Evolutionary conservation across 1,284 basidiomycete genomes (phyloP).

Genomic region (Ustilago tritici): DNA sequence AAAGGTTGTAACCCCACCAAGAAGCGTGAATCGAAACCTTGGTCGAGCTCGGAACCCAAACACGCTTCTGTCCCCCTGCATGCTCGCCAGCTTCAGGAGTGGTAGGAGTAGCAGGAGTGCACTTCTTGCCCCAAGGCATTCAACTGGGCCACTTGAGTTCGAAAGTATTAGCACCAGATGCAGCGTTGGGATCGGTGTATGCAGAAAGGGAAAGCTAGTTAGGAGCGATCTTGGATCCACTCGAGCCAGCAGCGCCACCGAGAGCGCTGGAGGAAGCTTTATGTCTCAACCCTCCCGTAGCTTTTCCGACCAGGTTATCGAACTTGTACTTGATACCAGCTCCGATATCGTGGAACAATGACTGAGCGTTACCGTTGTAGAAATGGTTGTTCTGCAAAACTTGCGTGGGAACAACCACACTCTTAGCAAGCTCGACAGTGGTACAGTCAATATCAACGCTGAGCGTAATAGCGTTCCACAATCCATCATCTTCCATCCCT

Average conservation of each 20-base stretch:
- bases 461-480: constrained; percentile 59
- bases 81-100: constrained; percentile 18
- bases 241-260: neutral
- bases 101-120: neutral
- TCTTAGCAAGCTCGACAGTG: constrained; percentile 40
- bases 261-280: constrained; percentile 17
- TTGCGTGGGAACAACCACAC: constrained; percentile 54
- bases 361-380: constrained; percentile 51
- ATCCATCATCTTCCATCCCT: constrained; percentile 54
- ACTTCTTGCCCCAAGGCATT: constrained; percentile 55
- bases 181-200: constrained; percentile 40
- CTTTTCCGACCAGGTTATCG: constrained; percentile 31
- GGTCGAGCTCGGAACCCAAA: constrained; percentile 59
- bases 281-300: constrained; percentile 11
- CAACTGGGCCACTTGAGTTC: constrained; percentile 58
- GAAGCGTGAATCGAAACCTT: constrained; percentile 54
- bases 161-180: constrained; percentile 25
- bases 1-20: constrained; percentile 64
- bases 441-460: constrained; percentile 52
- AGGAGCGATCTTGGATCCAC: constrained; percentile 15
- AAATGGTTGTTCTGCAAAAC: constrained; percentile 54
- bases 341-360: constrained; percentile 52
- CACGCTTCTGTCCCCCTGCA: constrained; percentile 50
- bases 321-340: constrained; percentile 57
- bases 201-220: constrained; percentile 42